Percentiles rank a stretch among this genome's conserved stretches.
phyloP scores from a whole-genome alignment of 768 basidiomycete genomes.

The Podaxis sp. region DNA sequence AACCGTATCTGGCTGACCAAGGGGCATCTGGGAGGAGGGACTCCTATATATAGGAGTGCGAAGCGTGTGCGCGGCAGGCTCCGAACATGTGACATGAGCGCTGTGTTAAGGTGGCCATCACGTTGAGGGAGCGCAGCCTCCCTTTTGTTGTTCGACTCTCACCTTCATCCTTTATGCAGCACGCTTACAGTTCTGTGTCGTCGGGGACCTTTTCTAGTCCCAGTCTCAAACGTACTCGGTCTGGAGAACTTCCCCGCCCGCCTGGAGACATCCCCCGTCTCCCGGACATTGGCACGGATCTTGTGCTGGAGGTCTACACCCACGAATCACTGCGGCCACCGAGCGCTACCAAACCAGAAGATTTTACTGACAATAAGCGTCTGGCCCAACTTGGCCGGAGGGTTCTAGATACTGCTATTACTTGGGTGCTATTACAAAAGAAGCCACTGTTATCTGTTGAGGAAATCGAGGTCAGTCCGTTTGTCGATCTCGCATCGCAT shows the following conservation, averaged over 20 bases:
- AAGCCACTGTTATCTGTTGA: slow-evolving; percentile 48
- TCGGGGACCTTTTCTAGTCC: slow-evolving; percentile 1
- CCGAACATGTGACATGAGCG: neutral
- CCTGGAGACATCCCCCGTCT: slow-evolving; percentile 36
- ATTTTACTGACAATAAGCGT: slow-evolving; percentile 57
- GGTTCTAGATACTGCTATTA: slow-evolving; percentile 47
- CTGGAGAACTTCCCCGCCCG: slow-evolving; percentile 15
- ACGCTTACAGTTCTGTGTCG: slow-evolving; percentile 1
- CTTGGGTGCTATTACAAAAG: slow-evolving; percentile 45
- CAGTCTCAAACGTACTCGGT: slow-evolving; percentile 25
- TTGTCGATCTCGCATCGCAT: neutral
- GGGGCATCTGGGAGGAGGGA: neutral
- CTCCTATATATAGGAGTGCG: neutral
- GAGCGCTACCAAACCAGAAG: slow-evolving; percentile 31
- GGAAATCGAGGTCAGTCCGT: slow-evolving; percentile 51
- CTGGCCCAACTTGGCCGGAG: slow-evolving; percentile 50
- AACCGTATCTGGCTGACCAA: neutral
- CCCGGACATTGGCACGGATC: slow-evolving; percentile 40
- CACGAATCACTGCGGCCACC: slow-evolving; percentile 60
- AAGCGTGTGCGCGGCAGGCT: neutral
- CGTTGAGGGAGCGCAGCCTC: neutral
- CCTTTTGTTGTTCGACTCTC: neutral
- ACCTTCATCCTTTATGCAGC: slow-evolving; percentile 5
- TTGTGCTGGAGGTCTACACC: slow-evolving; percentile 68
- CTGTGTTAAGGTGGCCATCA: slow-evolving; percentile 1